These are phyloP conservation scores for Clavariopsis aquatica DNA, from an alignment of 495 filamentous ascomycete species.

Conservation along the genomic window DNA sequence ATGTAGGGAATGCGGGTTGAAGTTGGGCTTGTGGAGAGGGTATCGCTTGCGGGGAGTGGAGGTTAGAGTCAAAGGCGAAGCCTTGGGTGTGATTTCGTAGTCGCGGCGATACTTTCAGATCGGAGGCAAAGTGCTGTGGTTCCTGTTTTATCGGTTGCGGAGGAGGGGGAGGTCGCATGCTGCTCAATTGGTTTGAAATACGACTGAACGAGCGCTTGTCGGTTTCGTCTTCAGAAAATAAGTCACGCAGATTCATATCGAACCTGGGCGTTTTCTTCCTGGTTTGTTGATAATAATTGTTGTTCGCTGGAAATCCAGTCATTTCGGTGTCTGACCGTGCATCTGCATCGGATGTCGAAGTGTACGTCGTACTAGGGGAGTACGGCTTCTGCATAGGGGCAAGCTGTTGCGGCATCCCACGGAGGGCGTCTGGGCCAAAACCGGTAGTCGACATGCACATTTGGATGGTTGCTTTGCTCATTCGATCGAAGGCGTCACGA, in stretches of 20 bases:
- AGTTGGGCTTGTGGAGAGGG: constrained; percentile 13
- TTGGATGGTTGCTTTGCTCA: constrained; percentile 89
- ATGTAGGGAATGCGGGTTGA: neutral
- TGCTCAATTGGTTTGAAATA: constrained; percentile 39
- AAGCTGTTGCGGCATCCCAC: neutral
- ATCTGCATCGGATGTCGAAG: constrained; percentile 21
- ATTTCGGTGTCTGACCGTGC: constrained; percentile 25
- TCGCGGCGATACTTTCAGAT: constrained; percentile 27
- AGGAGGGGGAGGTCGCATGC: constrained; percentile 47
- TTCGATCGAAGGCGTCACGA: constrained; percentile 90
- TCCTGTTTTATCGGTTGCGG: constrained; percentile 26
- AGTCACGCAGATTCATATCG: constrained; percentile 66
- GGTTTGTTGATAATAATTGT: constrained; percentile 38
- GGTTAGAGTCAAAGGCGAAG: constrained; percentile 40
- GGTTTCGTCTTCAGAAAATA: constrained; percentile 49
- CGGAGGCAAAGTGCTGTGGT: constrained; percentile 20
- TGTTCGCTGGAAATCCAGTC: constrained; percentile 22
- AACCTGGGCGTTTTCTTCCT: constrained; percentile 56
- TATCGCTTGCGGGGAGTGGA: constrained; percentile 3
- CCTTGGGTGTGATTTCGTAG: constrained; percentile 7
- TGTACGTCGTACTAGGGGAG: constrained; percentile 21
- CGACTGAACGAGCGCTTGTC: constrained; percentile 34
- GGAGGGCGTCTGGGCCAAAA: constrained; percentile 59
- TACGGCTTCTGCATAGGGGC: constrained; percentile 21
- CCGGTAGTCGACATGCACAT: constrained; percentile 86